phyloP scores from a whole-genome alignment of 2,329 filamentous ascomycete species.

The Bipolaris sorokiniana region DNA sequence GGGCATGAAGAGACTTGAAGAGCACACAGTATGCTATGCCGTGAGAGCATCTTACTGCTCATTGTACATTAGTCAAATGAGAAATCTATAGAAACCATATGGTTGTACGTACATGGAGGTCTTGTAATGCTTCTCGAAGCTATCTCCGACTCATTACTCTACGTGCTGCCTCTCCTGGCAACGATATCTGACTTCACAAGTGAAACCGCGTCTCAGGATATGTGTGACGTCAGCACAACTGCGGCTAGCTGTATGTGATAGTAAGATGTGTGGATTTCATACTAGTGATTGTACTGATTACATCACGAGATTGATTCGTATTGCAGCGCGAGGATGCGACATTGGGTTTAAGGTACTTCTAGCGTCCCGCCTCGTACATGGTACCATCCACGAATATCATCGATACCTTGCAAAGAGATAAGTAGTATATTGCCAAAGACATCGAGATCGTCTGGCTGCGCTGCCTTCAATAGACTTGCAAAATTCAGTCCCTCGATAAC shows the following conservation, averaged over 20 bases:
- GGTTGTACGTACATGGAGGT: too few relatives aligned
- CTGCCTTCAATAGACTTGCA: slow-evolving; percentile 28
- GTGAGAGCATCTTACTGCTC: background rate
- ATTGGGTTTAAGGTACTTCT: background rate
- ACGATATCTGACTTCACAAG: too few relatives aligned
- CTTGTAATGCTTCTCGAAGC: too few relatives aligned
- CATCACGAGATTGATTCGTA: background rate
- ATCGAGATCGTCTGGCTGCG: slow-evolving; percentile 38
- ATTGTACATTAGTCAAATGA: background rate
- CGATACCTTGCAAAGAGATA: slow-evolving; percentile 33
- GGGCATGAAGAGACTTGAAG: background rate
- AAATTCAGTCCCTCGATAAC: slow-evolving; percentile 41
- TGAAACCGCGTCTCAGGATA: too few relatives aligned
- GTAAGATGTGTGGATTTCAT: background rate
- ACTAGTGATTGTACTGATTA: background rate
- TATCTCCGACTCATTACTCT: too few relatives aligned
- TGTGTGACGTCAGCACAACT: too few relatives aligned
- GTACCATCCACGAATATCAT: slow-evolving; percentile 43
- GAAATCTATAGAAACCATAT: too few relatives aligned
- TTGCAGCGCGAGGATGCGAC: background rate
- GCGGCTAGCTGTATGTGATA: background rate
- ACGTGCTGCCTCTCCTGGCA: too few relatives aligned
- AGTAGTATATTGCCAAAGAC: slow-evolving; percentile 39
- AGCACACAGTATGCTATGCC: background rate
- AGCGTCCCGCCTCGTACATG: slow-evolving; percentile 27